Percentiles rank a stretch among this genome's conserved stretches.
Conservation (phyloP, 2,329 filamentous ascomycete genomes). For the Penicillium sp. region DNA sequence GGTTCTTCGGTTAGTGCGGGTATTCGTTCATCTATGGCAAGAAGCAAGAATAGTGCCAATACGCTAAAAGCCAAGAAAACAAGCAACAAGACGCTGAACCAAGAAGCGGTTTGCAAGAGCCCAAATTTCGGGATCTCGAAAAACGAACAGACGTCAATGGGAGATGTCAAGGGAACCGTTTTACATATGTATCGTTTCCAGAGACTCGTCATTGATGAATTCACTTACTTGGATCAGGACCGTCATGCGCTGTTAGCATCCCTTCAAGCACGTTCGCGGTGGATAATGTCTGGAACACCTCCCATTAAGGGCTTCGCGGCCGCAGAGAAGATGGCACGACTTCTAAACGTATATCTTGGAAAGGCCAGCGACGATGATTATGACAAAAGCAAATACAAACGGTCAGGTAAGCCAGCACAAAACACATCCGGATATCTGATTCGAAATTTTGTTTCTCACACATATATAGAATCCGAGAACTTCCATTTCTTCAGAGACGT, state of each 20-base stretch:
- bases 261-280: slow-evolving; percentile 51
- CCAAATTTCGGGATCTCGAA: not conserved
- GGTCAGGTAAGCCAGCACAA: slow-evolving; percentile 30
- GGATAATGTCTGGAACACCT: slow-evolving; percentile 63
- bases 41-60: not conserved
- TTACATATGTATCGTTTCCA: slow-evolving; percentile 61
- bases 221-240: slow-evolving; percentile 51
- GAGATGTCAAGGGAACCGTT: slow-evolving; percentile 31
- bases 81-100: not conserved
- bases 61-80: not conserved
- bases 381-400: slow-evolving; percentile 39
- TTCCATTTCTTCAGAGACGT: slow-evolving; percentile 52
- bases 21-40: not conserved
- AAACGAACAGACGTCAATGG: not conserved
- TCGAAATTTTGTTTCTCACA: slow-evolving; percentile 16
- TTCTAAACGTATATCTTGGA: slow-evolving; percentile 55
- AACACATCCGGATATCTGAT: not conserved
- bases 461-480: slow-evolving; percentile 45
- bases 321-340: slow-evolving; percentile 55
- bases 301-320: slow-evolving; percentile 55
- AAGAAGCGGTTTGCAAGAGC: not conserved
- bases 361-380: slow-evolving; percentile 45
- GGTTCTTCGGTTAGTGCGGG: not conserved
- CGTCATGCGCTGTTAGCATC: slow-evolving; percentile 42
- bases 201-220: slow-evolving; percentile 62